Evolutionary conservation across 2,329 filamentous ascomycete species (phyloP).

Genomic region (Colletotrichum abscissum): DNA sequence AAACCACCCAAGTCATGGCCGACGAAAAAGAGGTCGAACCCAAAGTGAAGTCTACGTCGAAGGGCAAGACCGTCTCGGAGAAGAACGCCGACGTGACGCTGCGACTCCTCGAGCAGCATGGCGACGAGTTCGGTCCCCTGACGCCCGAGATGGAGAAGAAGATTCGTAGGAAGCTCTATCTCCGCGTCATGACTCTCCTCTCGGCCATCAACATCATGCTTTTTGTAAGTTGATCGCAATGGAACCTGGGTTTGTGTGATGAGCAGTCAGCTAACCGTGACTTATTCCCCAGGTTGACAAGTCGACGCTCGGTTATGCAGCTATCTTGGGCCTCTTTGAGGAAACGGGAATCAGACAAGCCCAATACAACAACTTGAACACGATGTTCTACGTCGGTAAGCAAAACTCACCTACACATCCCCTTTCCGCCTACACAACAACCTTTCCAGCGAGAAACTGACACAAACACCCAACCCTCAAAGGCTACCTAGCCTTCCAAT

Average conservation of each 20-base stretch:
- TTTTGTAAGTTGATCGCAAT: conserved; percentile 43
- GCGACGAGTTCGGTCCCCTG: conserved; percentile 43
- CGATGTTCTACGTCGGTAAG: conserved; percentile 54
- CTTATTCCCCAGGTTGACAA: conserved; percentile 48
- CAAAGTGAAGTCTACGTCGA: conserved; percentile 1
- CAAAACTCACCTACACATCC: background rate
- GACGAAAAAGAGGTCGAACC: conserved; percentile 16
- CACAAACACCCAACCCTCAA: no score
- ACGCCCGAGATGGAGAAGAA: conserved; percentile 46
- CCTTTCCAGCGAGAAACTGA: no score
- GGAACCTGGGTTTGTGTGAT: no score
- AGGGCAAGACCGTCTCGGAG: conserved; percentile 29
- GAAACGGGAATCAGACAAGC: conserved; percentile 50
- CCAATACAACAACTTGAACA: conserved; percentile 54
- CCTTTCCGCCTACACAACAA: no score
- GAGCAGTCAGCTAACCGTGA: background rate
- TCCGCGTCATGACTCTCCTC: conserved; percentile 45
- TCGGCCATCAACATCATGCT: conserved; percentile 49
- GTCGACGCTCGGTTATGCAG: conserved; percentile 51
- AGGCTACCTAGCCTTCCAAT: conserved; percentile 51
- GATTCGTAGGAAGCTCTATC: conserved; percentile 47
- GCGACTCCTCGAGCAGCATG: conserved; percentile 48
- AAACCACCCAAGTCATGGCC: conserved; percentile 1
- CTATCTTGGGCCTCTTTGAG: conserved; percentile 53
- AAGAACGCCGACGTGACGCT: conserved; percentile 51